Conservation (phyloP, 169 alveolate genomes). For the Ichthyophthirius multifiliis region DNA sequence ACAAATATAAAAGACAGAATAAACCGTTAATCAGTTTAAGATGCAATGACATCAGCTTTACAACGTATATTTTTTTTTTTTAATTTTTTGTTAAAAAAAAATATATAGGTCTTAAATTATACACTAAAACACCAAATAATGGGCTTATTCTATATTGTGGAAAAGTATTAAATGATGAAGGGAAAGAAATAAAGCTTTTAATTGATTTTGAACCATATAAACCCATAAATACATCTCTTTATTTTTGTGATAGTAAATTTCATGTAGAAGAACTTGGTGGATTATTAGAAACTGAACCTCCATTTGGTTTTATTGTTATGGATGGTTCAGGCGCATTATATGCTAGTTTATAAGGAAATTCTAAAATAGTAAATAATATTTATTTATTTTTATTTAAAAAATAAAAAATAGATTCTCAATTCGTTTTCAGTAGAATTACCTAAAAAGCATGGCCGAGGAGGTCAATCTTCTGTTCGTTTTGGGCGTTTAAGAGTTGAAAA, state of each 20-base stretch:
- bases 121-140: constrained; percentile 96
- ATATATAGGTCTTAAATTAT: constrained; percentile 87
- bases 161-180: constrained; percentile 95
- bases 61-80: constrained; percentile 88
- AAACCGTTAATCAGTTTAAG: constrained; percentile 95
- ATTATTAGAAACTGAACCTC: constrained; percentile 89
- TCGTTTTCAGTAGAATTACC: constrained; percentile 97
- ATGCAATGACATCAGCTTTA: constrained; percentile 98
- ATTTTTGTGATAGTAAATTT: constrained; percentile 96
- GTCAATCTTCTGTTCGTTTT: constrained; percentile 99
- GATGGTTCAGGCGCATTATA: constrained; percentile 98
- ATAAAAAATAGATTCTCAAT: constrained; percentile 79
- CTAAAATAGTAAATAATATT: constrained; percentile 72
- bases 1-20: constrained; percentile 96
- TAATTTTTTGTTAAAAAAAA: background rate
- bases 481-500: constrained; percentile 99
- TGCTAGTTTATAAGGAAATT: constrained; percentile 96
- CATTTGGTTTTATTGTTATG: constrained; percentile 97
- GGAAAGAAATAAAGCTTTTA: constrained; percentile 93
- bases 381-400: no score
- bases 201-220: constrained; percentile 98
- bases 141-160: constrained; percentile 98
- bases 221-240: constrained; percentile 96
- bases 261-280: constrained; percentile 90
- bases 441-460: constrained; percentile 99